These are phyloP conservation scores for Nigrospora osmanthi DNA, from an alignment of 2,329 filamentous ascomycete genomes.

Conservation along the genomic window DNA sequence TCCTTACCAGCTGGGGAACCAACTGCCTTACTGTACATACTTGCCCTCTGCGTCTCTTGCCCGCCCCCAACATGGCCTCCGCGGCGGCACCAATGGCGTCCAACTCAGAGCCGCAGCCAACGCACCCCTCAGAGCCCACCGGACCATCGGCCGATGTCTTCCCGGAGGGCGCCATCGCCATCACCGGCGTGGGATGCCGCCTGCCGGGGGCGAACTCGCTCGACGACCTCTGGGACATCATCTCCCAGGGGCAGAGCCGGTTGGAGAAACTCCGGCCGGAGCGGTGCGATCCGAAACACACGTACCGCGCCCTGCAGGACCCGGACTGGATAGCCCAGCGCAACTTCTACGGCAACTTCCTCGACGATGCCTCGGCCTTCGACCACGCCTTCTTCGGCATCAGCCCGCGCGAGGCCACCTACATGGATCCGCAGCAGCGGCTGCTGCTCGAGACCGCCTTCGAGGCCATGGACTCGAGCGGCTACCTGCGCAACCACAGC, in stretches of 20 bases:
- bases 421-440: constrained; percentile 20
- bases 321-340: constrained; percentile 4
- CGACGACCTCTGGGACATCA: constrained; percentile 2
- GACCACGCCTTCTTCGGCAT: constrained; percentile 20
- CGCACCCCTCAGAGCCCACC: too few species aligned
- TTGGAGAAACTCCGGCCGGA: neutral
- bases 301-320: neutral
- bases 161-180: neutral
- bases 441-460: constrained; percentile 12
- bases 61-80: too few species aligned
- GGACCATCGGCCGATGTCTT: neutral
- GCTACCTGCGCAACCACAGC: constrained; percentile 6
- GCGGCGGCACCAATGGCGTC: too few species aligned
- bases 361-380: constrained; percentile 11
- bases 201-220: constrained; percentile 1
- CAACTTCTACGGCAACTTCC: constrained; percentile 14
- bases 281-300: constrained; percentile 3
- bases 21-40: too few species aligned
- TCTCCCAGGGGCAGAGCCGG: neutral
- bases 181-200: neutral
- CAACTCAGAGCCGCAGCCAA: too few species aligned
- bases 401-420: constrained; percentile 14
- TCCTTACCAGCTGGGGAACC: too few species aligned
- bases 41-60: too few species aligned
- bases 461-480: constrained; percentile 10